Evolutionary conservation across 139 green algal species (phyloP), one percentile per base, ranked within the genome.

Genomic region (Chlorella sorokiniana): DNA sequence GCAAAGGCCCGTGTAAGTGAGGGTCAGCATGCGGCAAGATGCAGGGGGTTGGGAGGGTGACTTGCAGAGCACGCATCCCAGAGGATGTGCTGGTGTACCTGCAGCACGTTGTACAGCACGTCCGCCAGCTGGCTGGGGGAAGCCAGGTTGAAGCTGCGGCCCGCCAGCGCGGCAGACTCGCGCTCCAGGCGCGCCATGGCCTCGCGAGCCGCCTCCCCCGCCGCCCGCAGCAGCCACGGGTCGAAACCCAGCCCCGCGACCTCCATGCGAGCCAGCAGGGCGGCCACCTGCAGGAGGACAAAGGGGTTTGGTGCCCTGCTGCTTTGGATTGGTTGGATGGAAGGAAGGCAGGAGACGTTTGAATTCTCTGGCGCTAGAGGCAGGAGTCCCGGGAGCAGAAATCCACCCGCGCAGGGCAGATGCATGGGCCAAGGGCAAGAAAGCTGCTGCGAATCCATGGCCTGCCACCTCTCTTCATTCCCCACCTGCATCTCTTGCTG

Each of bases 81-180:
- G 61, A 38, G 23, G 18, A 33, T 31, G 61, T 68, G 14, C 9
- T 33, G 25, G 61, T 37, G 25, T 14, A 54, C 72, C 72, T 79
- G 68, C 8, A 92, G 84, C 22, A 75, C 69, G 27, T 61, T 69
- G 69, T 90, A 92, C 72, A 92, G 73, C 37, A 89, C 87, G 7
- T 69, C 68, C 4, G 87, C 81, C 73, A 94, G 82, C 86, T 94
- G 89, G 11, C 33, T 48, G 7, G 82, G 69, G 61, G 72, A 87
- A 64, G 68, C 71, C 25, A 94, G 79, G 81, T 94, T 94, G 84
- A 94, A 87, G 11, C 40, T 20, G 2, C 74, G 74, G 0, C 90
- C 86, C 35, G 82, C 86, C 18, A 88, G 22, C 31, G 54, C 31
- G 3, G n/a, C 22, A 5, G 80, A 82, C 38, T 83, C 54, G 11